phyloP scores from a whole-genome alignment of 116 monocot species.

The Dioscorea cayenensis region DNA sequence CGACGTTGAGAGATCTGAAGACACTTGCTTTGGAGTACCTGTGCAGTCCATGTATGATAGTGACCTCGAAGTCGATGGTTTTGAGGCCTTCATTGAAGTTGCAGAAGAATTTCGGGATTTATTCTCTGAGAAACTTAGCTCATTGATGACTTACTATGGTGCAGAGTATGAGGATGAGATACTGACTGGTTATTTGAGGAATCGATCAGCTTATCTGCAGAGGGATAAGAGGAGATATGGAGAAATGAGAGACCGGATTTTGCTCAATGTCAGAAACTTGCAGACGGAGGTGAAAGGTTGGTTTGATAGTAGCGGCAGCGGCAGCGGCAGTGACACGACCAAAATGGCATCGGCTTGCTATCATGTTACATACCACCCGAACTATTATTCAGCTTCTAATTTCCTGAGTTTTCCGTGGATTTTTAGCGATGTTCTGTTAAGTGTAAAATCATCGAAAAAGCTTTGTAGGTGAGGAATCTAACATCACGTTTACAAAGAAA shows the following conservation, averaged over 20 bases:
- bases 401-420: constrained; percentile 71
- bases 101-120: constrained; percentile 44
- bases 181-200: constrained; percentile 67
- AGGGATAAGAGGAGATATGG: constrained; percentile 55
- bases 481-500: no score
- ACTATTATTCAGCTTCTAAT: constrained; percentile 12
- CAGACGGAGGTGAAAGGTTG: constrained; percentile 50
- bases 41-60: constrained; percentile 25
- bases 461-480: neutral
- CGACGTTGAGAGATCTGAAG: constrained; percentile 1
- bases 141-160: constrained; percentile 63
- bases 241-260: constrained; percentile 66
- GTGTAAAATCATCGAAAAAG: constrained; percentile 20
- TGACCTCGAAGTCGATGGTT: constrained; percentile 63
- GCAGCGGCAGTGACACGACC: constrained; percentile 18
- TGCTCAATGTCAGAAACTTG: constrained; percentile 33
- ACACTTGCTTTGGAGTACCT: neutral
- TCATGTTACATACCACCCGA: constrained; percentile 56
- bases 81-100: constrained; percentile 40
- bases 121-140: constrained; percentile 54
- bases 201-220: constrained; percentile 35
- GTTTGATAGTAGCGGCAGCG: constrained; percentile 30
- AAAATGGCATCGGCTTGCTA: constrained; percentile 73
- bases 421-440: constrained; percentile 34
- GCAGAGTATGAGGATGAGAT: constrained; percentile 59